A percentile compares a stretch with the other conserved stretches of the same genome.
Conservation (phyloP, 2,329 filamentous ascomycete species). For the Rutstroemia sp. region DNA sequence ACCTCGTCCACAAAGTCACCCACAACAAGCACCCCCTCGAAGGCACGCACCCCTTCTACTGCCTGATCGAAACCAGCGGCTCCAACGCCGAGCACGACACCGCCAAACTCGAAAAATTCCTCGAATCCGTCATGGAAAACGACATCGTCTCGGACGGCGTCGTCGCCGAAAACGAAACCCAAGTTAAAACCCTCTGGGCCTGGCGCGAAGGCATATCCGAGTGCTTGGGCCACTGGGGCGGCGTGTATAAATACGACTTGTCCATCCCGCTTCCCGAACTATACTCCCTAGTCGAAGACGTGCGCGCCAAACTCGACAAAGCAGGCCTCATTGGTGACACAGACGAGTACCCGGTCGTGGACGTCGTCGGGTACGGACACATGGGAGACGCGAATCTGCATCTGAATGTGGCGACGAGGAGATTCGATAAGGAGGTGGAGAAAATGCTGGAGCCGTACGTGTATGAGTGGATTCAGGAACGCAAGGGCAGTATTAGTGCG, state of each 20-base stretch:
- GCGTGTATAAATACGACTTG: slow-evolving; percentile 97
- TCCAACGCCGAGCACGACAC: slow-evolving; percentile 90
- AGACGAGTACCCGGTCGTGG: slow-evolving; percentile 70
- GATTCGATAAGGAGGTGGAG: slow-evolving; percentile 84
- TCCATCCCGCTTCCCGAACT: slow-evolving; percentile 86
- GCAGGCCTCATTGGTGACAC: slow-evolving; percentile 73
- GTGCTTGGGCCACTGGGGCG: slow-evolving; percentile 80
- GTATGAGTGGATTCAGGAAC: slow-evolving; percentile 90
- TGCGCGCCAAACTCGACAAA: slow-evolving; percentile 60
- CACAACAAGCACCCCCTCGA: slow-evolving; percentile 76
- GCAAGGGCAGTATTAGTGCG: slow-evolving; percentile 88
- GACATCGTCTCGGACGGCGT: slow-evolving; percentile 86
- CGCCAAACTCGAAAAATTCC: slow-evolving; percentile 82
- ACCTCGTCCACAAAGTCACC: slow-evolving; percentile 66
- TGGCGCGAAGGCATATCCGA: slow-evolving; percentile 94
- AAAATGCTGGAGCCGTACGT: slow-evolving; percentile 86
- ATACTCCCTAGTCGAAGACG: slow-evolving; percentile 85
- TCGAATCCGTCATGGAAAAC: slow-evolving; percentile 85
- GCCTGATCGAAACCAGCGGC: slow-evolving; percentile 90
- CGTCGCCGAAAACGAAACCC: slow-evolving; percentile 87
- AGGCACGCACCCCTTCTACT: slow-evolving; percentile 85
- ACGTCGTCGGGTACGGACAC: slow-evolving; percentile 93
- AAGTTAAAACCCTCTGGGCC: slow-evolving; percentile 76
- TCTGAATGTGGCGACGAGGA: slow-evolving; percentile 76
- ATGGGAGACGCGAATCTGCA: slow-evolving; percentile 98